Conservation (phyloP, 2,329 filamentous ascomycete genomes). For the Botryotinia convoluta region DNA sequence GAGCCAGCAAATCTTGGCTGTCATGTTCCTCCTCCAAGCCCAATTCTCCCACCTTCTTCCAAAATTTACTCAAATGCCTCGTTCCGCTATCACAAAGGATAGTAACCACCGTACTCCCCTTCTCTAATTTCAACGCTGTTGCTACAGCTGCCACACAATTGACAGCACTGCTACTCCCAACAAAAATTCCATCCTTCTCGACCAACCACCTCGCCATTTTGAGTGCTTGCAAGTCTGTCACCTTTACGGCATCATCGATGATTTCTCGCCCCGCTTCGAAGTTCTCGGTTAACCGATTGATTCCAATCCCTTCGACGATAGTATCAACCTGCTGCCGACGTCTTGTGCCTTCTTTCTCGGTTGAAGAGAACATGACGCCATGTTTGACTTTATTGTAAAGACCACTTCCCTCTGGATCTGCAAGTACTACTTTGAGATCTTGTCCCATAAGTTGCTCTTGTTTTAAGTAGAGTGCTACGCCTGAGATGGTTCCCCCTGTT, state of each 20-base stretch:
- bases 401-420: conserved; percentile 91
- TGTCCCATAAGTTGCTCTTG: conserved; percentile 44
- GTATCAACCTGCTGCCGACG: conserved; percentile 90
- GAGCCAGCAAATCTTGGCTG: conserved; percentile 47
- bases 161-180: conserved; percentile 93
- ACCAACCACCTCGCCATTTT: conserved; percentile 96
- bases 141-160: conserved; percentile 83
- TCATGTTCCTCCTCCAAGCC: conserved; percentile 60
- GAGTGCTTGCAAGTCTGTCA: conserved; percentile 85
- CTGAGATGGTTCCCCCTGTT: conserved; percentile 89
- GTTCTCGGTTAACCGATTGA: conserved; percentile 92
- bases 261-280: conserved; percentile 84
- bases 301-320: conserved; percentile 92
- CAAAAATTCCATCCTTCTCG: conserved; percentile 91
- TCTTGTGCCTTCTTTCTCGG: conserved; percentile 86
- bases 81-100: conserved; percentile 83
- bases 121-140: conserved; percentile 63
- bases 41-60: conserved; percentile 68
- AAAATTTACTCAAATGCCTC: conserved; percentile 81
- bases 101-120: conserved; percentile 66
- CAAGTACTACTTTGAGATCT: conserved; percentile 69
- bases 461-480: conserved; percentile 81
- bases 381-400: conserved; percentile 88
- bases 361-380: conserved; percentile 91
- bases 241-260: conserved; percentile 84